Evolutionary conservation across 2,329 filamentous ascomycete species (phyloP), one percentile per base, ranked within the genome.

Genomic region (Diplodia seriata): DNA sequence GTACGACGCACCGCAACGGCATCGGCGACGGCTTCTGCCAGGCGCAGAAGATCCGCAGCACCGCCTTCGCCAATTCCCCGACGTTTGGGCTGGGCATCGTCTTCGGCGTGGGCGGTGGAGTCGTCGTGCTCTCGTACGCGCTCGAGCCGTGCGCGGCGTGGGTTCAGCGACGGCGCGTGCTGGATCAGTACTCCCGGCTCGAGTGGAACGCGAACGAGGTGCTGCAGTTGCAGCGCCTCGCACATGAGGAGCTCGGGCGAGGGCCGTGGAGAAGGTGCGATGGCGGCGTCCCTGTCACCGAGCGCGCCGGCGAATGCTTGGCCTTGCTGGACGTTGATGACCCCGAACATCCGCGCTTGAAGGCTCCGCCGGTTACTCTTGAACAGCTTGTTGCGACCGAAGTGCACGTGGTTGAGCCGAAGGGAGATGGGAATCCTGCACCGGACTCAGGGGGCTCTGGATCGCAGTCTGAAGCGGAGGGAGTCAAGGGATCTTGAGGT

Each of bases 41-140:
- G 7, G 4, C n/a, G 18, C 11, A 56, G 53, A 73, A 73, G 55
- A 70, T 73, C 8, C 68, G 65, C 20, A 72, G 68, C 36, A 54
- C 53, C 9, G 62, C 51, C 20, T 70, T 72, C 68, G 69, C 70
- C 40, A 69, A 66, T n/a, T 68, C 74, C 40, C 71, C 67, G 18
- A 69, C 74, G 9, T 68, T 75, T 3, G 74, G 73, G n/a, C 71
- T 75, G 70, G 67, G 54, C 6, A 68, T 74, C 5, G 72, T 72
- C 4, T 68, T 75, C 12, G 56, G 47, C 7, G 67, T 73, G 9
- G 73, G 74, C 43, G 63, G 66, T 7, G 11, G 74, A 9, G 51
- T 74, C 40, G 71, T 75, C 20, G 31, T 71, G 4, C 66, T 74
- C 8, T 70, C 68, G 31, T 31, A 54, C 11, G 23, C 63, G 2